Percentiles rank a stretch among this genome's conserved stretches.
Evolutionary conservation across 2,329 filamentous ascomycete species (phyloP).

Genomic region (Coniella vitis): DNA sequence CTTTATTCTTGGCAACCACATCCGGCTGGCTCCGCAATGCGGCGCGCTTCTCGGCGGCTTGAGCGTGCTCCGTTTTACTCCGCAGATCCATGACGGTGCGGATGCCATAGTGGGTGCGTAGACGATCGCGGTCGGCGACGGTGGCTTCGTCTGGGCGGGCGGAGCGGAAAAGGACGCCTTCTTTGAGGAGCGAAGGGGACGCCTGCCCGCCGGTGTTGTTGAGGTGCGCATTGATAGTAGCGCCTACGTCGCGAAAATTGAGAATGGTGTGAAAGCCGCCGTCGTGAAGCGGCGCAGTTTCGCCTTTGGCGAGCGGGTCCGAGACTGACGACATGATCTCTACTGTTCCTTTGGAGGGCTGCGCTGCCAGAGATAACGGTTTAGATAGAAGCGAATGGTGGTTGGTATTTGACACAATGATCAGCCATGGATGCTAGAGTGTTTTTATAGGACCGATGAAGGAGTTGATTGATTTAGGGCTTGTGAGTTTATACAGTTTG

Average conservation of each 20-base stretch:
- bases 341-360: no score
- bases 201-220: constrained; percentile 21
- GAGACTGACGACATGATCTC: not conserved
- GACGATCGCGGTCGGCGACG: constrained; percentile 49
- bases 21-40: constrained; percentile 37
- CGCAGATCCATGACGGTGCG: constrained; percentile 73
- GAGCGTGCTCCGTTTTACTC: constrained; percentile 70
- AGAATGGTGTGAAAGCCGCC: constrained; percentile 49
- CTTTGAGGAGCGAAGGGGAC: constrained; percentile 35
- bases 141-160: constrained; percentile 71
- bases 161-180: constrained; percentile 62
- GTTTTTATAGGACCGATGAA: no score
- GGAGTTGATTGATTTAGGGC: no score
- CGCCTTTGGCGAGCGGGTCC: not conserved
- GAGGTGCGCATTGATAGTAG: constrained; percentile 55
- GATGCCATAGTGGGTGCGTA: constrained; percentile 56
- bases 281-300: constrained; percentile 6
- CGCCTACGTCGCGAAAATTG: constrained; percentile 73
- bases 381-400: no score
- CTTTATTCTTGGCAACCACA: constrained; percentile 40
- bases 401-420: no score
- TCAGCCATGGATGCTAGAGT: no score
- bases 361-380: no score
- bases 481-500: not conserved
- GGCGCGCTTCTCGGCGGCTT: constrained; percentile 56